These are phyloP conservation scores for Cladophialophora psammophila DNA, from an alignment of 2,329 filamentous ascomycete genomes.

Conservation along the genomic window DNA sequence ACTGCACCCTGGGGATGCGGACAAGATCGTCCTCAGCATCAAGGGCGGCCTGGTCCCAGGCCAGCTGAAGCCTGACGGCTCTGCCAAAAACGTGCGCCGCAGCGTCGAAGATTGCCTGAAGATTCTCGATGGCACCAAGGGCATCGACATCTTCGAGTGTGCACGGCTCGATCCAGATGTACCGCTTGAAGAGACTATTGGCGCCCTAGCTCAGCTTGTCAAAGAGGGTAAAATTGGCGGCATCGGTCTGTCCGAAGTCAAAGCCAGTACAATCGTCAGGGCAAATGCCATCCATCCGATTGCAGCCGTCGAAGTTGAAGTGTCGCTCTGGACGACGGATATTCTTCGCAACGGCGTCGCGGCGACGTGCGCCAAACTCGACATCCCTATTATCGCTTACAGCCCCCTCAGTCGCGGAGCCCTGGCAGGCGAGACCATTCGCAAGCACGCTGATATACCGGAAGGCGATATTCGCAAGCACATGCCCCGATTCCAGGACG, in stretches of 20 bases:
- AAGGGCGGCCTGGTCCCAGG: constrained; percentile 62
- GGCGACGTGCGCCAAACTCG: constrained; percentile 61
- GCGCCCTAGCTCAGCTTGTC: constrained; percentile 49
- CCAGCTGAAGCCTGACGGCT: constrained; percentile 57
- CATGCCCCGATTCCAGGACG: constrained; percentile 60
- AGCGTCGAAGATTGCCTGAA: constrained; percentile 66
- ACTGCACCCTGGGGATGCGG: constrained; percentile 68
- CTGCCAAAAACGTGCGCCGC: constrained; percentile 61
- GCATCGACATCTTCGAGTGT: constrained; percentile 66
- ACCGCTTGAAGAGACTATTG: constrained; percentile 57
- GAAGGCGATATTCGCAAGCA: constrained; percentile 54
- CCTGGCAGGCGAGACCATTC: constrained; percentile 54
- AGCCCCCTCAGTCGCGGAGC: constrained; percentile 67
- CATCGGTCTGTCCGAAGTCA: constrained; percentile 54
- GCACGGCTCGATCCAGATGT: constrained; percentile 63
- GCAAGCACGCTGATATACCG: constrained; percentile 58
- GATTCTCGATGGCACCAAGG: constrained; percentile 60
- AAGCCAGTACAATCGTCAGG: constrained; percentile 54
- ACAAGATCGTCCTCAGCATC: constrained; percentile 67
- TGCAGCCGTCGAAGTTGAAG: constrained; percentile 66
- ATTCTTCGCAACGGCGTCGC: constrained; percentile 66
- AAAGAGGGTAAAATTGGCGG: constrained; percentile 55
- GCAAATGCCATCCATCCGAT: constrained; percentile 63
- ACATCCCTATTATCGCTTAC: constrained; percentile 67
- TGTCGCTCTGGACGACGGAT: constrained; percentile 64